Conservation (phyloP, 2,329 filamentous ascomycete species). For the Pochonia chlamydosporia region DNA sequence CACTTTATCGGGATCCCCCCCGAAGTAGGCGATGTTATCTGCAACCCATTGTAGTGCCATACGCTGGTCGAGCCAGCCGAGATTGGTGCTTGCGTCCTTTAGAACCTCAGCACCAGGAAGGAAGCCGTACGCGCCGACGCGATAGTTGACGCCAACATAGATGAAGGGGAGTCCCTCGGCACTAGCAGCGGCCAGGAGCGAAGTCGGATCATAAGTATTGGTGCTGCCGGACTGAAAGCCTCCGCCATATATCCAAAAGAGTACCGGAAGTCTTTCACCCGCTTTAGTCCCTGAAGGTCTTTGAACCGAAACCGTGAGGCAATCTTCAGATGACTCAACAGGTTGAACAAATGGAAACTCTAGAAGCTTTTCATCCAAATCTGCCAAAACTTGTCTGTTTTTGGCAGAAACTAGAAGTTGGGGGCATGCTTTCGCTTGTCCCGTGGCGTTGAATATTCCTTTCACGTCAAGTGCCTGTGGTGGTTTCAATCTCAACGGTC, state of each 20-base stretch:
- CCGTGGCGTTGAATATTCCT: conserved; percentile 57
- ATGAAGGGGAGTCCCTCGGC: conserved; percentile 53
- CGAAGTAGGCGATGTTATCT: conserved; percentile 71
- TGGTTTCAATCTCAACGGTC: conserved; percentile 60
- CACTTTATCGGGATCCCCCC: conserved; percentile 70
- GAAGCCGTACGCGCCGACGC: conserved; percentile 69
- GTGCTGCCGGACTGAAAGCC: conserved; percentile 53
- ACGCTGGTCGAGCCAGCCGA: conserved; percentile 62
- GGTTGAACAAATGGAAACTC: conserved; percentile 53
- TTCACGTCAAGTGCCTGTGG: conserved; percentile 53
- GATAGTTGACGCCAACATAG: conserved; percentile 74
- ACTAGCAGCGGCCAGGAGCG: conserved; percentile 40
- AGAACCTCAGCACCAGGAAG: conserved; percentile 62
- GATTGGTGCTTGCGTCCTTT: conserved; percentile 58
- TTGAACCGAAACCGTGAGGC: conserved; percentile 54
- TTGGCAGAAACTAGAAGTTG: conserved; percentile 59
- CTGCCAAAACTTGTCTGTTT: conserved; percentile 31
- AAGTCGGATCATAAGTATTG: conserved; percentile 46
- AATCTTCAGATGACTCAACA: conserved; percentile 55
- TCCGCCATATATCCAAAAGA: conserved; percentile 68
- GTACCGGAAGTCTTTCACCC: conserved; percentile 55
- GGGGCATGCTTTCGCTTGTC: conserved; percentile 57
- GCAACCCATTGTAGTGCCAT: conserved; percentile 72
- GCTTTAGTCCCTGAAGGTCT: conserved; percentile 51
- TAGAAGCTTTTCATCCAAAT: conserved; percentile 43